Conservation (phyloP, 1,284 basidiomycete genomes). For the Phlebopus sp. region DNA sequence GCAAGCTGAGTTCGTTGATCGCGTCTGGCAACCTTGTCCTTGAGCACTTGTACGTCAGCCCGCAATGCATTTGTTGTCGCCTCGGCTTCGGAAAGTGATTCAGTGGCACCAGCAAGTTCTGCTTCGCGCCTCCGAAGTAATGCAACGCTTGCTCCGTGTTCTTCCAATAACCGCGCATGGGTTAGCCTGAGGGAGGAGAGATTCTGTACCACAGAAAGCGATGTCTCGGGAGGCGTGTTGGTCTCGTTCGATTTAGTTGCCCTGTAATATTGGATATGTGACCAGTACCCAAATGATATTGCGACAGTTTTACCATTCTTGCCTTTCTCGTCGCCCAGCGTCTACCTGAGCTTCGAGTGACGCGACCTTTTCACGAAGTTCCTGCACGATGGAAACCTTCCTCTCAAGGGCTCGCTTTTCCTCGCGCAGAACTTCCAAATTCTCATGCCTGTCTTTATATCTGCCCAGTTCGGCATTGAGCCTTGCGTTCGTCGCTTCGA, state of each 20-base stretch:
- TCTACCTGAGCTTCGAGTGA: conserved; percentile 62
- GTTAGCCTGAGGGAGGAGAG: conserved; percentile 56
- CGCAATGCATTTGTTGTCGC: conserved; percentile 36
- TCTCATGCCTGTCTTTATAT: conserved; percentile 54
- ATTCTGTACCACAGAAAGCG: conserved; percentile 51
- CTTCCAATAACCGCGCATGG: conserved; percentile 61
- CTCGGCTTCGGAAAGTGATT: conserved; percentile 36
- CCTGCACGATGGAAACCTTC: conserved; percentile 52
- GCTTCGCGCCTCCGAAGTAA: conserved; percentile 48
- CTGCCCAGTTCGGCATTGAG: conserved; percentile 52
- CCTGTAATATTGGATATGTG: conserved; percentile 28
- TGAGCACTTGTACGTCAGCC: conserved; percentile 36
- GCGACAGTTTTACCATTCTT: conserved; percentile 45
- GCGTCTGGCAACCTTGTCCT: conserved; percentile 42
- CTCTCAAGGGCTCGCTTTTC: conserved; percentile 67
- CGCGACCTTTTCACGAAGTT: conserved; percentile 54
- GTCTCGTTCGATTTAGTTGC: conserved; percentile 35
- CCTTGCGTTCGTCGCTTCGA: conserved; percentile 64
- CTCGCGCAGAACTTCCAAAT: conserved; percentile 69
- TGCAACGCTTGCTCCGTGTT: conserved; percentile 55
- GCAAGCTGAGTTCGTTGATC: conserved; percentile 48
- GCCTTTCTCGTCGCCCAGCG: conserved; percentile 51
- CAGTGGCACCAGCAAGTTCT: conserved; percentile 42
- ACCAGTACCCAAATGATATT: not conserved
- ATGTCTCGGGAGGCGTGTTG: conserved; percentile 42